Evolutionary conservation across 73 alveolate species (phyloP), one percentile per base, ranked within the genome.

Genomic region (Paramecium bursaria): DNA sequence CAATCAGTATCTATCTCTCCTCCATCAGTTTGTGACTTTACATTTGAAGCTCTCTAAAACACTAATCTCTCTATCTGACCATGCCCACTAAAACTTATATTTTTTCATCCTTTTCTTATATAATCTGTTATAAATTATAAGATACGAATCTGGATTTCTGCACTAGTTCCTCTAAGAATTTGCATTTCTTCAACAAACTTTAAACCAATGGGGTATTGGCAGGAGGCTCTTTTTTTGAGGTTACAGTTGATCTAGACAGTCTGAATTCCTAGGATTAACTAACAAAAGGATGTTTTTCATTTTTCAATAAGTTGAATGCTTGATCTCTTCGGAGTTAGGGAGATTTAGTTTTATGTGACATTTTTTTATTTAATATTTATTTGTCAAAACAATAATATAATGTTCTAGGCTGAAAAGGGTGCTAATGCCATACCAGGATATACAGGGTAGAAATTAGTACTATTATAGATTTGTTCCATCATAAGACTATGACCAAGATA

Each of bases 201-300:
- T 57, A 33, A 57, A 57, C 39, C 5, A 57, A 25, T 2, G 76
- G 76, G 13, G 76, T 29, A 29, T 57, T 57, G 11, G 31, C 76
- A 11, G 76, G 76, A 13, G 29, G 49, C 17, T 57, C 52, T 29
- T 57, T n/a, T 6, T 33, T 17, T 15, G 26, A 29, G 9, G 30
- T 29, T 13, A 23, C 47, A 11, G 76, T 57, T 11, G 76, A 57
- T 11, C 76, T 23, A 11, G 76, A 29, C 76, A 57, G 26, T 21
- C 39, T 57, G 17, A 57, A 29, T 23, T 57, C 76, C 31, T 48
- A 50, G 13, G 76, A 57, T 57, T 57, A 57, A 25, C 39, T 23
- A 44, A 57, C 76, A 29, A 57, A 57, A 29, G 76, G 76, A 29
- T 57, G 76, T 31, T 57, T 57, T 14, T 57, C 76, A 57, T 57